phyloP scores from a whole-genome alignment of 2,329 filamentous ascomycete species.

The Penicillium sp. region DNA sequence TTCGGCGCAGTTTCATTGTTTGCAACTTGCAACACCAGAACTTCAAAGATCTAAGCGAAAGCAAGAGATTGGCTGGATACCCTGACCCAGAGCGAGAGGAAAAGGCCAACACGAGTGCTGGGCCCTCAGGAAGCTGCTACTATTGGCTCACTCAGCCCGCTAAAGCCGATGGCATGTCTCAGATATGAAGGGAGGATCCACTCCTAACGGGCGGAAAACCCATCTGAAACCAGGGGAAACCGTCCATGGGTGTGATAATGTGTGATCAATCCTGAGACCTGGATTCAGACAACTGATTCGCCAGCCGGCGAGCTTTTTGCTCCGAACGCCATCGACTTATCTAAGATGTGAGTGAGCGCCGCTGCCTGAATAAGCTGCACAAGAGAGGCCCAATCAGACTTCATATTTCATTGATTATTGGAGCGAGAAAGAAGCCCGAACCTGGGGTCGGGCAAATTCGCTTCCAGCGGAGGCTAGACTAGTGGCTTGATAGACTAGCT shows the following conservation, averaged over 20 bases:
- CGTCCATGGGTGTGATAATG: constrained; percentile 3
- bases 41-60: constrained; percentile 13
- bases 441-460: constrained; percentile 2
- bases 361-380: not conserved
- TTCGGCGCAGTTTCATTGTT: constrained; percentile 4
- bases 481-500: constrained; percentile 3
- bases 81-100: constrained; percentile 16
- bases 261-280: constrained; percentile 2
- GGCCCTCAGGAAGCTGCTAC: not conserved
- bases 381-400: not conserved
- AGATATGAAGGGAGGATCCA: constrained; percentile 23
- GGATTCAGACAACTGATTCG: constrained; percentile 4
- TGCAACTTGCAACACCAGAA: not conserved
- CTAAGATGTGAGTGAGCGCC: not conserved
- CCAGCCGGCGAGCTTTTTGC: not conserved
- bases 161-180: constrained; percentile 28
- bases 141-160: constrained; percentile 22
- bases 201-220: constrained; percentile 17
- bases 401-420: too few species aligned
- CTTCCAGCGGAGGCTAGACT: not conserved
- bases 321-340: not conserved
- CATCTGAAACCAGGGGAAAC: constrained; percentile 29
- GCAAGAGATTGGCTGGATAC: constrained; percentile 18
- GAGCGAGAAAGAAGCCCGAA: not conserved
- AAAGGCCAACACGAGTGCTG: constrained; percentile 11